Conservation (phyloP, 1,284 basidiomycete species). For the Naganishia sp. region DNA sequence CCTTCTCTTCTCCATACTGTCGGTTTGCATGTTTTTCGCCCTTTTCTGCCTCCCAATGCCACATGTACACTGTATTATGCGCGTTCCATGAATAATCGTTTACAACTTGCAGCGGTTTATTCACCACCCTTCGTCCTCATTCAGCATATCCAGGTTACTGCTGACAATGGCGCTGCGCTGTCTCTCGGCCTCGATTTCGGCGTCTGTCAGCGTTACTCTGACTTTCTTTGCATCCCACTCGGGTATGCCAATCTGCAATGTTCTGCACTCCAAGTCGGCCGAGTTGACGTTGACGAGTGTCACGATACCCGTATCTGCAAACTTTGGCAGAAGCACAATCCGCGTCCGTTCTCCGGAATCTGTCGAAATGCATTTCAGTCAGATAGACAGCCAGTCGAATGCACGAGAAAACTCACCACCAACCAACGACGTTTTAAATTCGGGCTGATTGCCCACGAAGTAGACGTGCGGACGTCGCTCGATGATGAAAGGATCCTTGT, state of each 20-base stretch:
- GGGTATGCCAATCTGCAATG: conserved; percentile 52
- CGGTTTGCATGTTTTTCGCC: conserved; percentile 23
- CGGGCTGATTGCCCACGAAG: conserved; percentile 87
- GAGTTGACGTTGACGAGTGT: conserved; percentile 63
- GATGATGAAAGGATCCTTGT: conserved; percentile 86
- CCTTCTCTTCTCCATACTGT: background rate
- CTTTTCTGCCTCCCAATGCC: background rate
- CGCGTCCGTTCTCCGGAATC: conserved; percentile 57
- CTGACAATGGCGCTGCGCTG: conserved; percentile 28
- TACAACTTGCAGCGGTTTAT: background rate
- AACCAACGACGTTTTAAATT: conserved; percentile 73
- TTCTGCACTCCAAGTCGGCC: conserved; percentile 58
- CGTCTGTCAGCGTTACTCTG: conserved; percentile 27
- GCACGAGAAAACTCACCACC: conserved; percentile 50
- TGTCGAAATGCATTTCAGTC: conserved; percentile 26
- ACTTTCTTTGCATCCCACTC: conserved; percentile 45
- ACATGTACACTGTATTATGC: conserved; percentile 6
- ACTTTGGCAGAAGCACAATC: conserved; percentile 80
- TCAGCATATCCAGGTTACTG: conserved; percentile 34
- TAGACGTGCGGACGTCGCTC: conserved; percentile 82
- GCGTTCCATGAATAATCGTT: background rate
- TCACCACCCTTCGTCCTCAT: conserved; percentile 31
- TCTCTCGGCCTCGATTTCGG: conserved; percentile 32
- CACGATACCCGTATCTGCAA: conserved; percentile 66
- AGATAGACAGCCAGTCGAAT: too few species aligned